Percentiles rank a stretch among this genome's conserved stretches.
Evolutionary conservation across 2,329 filamentous ascomycete genomes (phyloP).

Genomic region (Fusarium avenaceum): DNA sequence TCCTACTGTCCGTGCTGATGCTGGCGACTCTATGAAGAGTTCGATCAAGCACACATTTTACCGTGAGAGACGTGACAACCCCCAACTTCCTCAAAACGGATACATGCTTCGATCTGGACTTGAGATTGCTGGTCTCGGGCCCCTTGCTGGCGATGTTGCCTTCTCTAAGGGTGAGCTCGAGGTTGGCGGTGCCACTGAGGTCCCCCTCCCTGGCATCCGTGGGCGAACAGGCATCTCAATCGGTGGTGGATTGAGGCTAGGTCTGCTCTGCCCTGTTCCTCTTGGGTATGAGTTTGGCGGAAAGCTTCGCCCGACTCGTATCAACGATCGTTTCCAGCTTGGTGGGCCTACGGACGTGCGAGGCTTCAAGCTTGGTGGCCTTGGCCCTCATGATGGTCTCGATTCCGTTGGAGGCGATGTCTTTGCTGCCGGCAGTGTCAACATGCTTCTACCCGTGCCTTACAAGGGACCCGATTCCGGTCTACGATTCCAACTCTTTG

Average conservation of each 20-base stretch:
- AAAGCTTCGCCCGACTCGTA: slow-evolving; percentile 75
- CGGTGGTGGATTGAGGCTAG: slow-evolving; percentile 83
- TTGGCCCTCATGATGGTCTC: slow-evolving; percentile 87
- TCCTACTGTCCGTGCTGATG: slow-evolving; percentile 84
- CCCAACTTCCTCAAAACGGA: slow-evolving; percentile 84
- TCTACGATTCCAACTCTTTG: slow-evolving; percentile 88
- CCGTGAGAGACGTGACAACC: slow-evolving; percentile 84
- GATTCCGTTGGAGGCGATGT: slow-evolving; percentile 93
- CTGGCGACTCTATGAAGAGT: slow-evolving; percentile 92
- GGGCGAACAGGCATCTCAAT: slow-evolving; percentile 84
- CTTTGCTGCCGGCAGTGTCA: slow-evolving; percentile 89
- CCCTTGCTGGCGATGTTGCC: slow-evolving; percentile 88
- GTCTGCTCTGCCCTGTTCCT: slow-evolving; percentile 85
- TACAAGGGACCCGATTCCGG: slow-evolving; percentile 85
- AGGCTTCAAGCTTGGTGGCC: slow-evolving; percentile 89
- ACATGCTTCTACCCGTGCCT: slow-evolving; percentile 87
- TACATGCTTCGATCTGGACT: slow-evolving; percentile 83
- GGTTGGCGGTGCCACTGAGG: slow-evolving; percentile 79
- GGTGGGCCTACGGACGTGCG: slow-evolving; percentile 95
- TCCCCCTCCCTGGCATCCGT: slow-evolving; percentile 77
- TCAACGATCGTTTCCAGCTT: slow-evolving; percentile 96
- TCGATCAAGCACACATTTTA: slow-evolving; percentile 85
- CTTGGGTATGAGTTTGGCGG: slow-evolving; percentile 67
- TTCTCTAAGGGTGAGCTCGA: slow-evolving; percentile 95
- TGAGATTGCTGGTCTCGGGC: slow-evolving; percentile 89